Base-by-base conservation (phyloP, 164 flowering plant genomes). In the Magnolia officinalis region DNA sequence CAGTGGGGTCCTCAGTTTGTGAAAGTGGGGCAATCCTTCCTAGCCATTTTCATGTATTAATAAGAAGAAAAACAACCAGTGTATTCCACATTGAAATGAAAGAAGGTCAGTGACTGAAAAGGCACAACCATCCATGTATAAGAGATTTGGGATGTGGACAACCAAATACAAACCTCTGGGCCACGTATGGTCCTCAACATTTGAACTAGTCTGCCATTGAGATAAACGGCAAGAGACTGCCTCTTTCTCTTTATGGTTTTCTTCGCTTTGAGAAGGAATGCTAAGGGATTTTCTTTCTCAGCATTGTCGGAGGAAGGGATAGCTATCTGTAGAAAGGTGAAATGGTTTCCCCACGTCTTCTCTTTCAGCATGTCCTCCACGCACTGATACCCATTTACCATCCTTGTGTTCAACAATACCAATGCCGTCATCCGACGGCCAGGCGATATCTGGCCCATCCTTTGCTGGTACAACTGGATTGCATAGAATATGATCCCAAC, bases 351-450 rank as follows among this genome's bases (percentile, higher is more conserved):
- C 89, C 87, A 85, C 24, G 79, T 69, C 20, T 72, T 18, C 13
- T 75, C 70, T 37, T 77, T 70, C 0, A 71, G 21, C 91, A 91
- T 91, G 45, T 89, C 91, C 51, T 80, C 5, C 2, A 86, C 31
- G 3, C 86, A 69, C 66, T 80, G 80, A 77, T 87, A 88, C 1
- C 80, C 82, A 18, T 49, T 72, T 66, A 83, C 65, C n/a, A 21
- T 73, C 72, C 95, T 87, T 0, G 90, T 88, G 76, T 86, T 91
- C 19, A 91, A 80, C 74, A 91, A 26, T 72, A 89, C 91, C 74
- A 88, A 11, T 29, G 92, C 88, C 0, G 90, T 89, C 0, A 86
- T 76, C 23, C 74, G 11, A 16, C 18, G 61, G 0, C 78, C 80
- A 8, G 79, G 71, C 1, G 83, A 74, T 4, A 70, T 75, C 0